Conservation (phyloP, 768 basidiomycete species). For the Chlorophyllum brunneum region DNA sequence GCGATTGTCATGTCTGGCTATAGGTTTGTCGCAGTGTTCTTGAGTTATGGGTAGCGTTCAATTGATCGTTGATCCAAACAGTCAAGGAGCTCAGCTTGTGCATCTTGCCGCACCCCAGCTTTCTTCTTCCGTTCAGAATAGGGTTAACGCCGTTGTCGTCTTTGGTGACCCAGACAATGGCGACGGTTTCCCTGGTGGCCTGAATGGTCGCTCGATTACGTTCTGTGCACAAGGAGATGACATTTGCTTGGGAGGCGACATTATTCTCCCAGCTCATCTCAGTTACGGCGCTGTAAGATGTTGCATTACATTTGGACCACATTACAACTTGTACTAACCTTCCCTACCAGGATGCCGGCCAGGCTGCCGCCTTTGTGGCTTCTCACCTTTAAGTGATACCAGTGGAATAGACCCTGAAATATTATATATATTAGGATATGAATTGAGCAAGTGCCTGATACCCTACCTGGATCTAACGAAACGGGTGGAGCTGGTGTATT, state of each 20-base stretch:
- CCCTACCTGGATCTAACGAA: background rate
- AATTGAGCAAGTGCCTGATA: no score
- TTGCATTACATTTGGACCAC: background rate
- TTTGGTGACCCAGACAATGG: conserved; percentile 31
- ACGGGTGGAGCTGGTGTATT: background rate
- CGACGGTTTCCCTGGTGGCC: conserved; percentile 23
- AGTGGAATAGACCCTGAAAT: background rate
- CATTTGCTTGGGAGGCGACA: conserved; percentile 25
- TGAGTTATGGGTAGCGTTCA: background rate
- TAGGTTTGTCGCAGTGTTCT: conserved; percentile 22
- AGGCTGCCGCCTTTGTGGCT: conserved; percentile 6
- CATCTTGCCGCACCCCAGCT: conserved; percentile 16
- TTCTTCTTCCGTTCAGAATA: conserved; percentile 14
- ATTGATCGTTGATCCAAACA: conserved; percentile 4
- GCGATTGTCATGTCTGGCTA: conserved; percentile 32
- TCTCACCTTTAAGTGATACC: conserved; percentile 1
- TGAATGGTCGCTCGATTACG: conserved; percentile 23
- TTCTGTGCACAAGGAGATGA: conserved; percentile 29
- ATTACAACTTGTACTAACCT: background rate
- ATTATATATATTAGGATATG: background rate
- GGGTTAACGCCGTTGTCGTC: conserved; percentile 16
- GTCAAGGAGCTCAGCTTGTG: conserved; percentile 24
- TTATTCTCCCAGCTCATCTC: conserved; percentile 24
- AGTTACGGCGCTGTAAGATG: conserved; percentile 18
- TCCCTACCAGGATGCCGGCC: background rate